These are phyloP conservation scores for Cryptococcus floricola DNA, from an alignment of 1,284 basidiomycete species.

Conservation along the genomic window DNA sequence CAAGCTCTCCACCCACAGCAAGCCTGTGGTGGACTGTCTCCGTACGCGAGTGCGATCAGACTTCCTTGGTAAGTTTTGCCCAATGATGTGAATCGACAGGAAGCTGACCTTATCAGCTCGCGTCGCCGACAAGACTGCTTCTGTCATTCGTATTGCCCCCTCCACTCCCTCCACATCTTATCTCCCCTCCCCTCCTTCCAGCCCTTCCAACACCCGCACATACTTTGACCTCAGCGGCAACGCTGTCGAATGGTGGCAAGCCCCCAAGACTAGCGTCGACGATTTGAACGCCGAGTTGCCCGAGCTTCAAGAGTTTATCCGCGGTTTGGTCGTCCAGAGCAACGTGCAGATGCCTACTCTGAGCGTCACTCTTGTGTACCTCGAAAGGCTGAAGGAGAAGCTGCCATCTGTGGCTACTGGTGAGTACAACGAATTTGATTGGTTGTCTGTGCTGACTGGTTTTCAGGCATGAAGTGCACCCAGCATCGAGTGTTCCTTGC, in stretches of 20 bases:
- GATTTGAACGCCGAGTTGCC: constrained; percentile 52
- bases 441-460: constrained; percentile 2
- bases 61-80: constrained; percentile 64
- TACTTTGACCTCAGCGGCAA: constrained; percentile 22
- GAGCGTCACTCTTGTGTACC: constrained; percentile 88
- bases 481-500: constrained; percentile 95
- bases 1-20: constrained; percentile 63
- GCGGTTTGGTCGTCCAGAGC: constrained; percentile 72
- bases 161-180: constrained; percentile 15
- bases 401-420: constrained; percentile 83
- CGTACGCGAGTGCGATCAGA: constrained; percentile 52
- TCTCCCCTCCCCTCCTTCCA: constrained; percentile 57
- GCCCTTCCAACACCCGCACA: constrained; percentile 52
- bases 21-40: constrained; percentile 54
- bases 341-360: constrained; percentile 91
- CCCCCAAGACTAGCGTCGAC: constrained; percentile 28
- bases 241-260: constrained; percentile 47
- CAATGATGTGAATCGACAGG: background rate
- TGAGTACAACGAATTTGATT: constrained; percentile 35
- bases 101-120: constrained; percentile 48
- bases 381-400: constrained; percentile 77
- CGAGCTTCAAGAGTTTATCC: constrained; percentile 80
- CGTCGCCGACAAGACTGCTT: constrained; percentile 43
- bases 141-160: constrained; percentile 40
- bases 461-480: constrained; percentile 78